These are phyloP conservation scores for Gliomastix tumulicola DNA, from an alignment of 2,329 filamentous ascomycete genomes.

Conservation along the genomic window DNA sequence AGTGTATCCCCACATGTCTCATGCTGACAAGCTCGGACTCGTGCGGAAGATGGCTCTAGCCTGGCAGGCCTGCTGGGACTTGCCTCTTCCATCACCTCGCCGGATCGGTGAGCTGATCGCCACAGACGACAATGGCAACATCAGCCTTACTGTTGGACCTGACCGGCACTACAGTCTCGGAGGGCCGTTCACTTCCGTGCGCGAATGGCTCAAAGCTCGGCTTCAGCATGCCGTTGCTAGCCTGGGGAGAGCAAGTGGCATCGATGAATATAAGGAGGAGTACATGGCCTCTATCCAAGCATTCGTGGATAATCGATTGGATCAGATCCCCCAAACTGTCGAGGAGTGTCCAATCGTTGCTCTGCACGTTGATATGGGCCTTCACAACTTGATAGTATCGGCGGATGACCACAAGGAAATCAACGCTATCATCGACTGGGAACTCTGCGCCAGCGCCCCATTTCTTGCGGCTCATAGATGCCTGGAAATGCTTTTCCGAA, in stretches of 20 bases:
- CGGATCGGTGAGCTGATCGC: neutral
- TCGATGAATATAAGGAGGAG: neutral
- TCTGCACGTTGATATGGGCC: conserved; percentile 9
- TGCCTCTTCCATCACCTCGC: neutral
- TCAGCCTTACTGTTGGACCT: neutral
- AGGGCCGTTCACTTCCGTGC: neutral
- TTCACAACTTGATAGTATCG: conserved; percentile 9
- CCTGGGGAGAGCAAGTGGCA: neutral
- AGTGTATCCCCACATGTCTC: neutral
- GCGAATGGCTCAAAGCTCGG: neutral
- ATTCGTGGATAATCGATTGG: neutral
- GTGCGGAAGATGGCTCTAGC: neutral
- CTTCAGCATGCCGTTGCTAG: neutral
- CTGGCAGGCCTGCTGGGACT: neutral
- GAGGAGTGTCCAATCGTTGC: conserved; percentile 8
- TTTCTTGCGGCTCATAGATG: conserved; percentile 4
- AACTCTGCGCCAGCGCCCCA: conserved; percentile 8
- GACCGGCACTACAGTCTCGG: neutral
- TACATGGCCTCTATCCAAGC: neutral
- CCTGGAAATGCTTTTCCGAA: conserved; percentile 9
- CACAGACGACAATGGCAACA: neutral
- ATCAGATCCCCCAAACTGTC: conserved; percentile 8
- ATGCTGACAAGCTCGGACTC: neutral
- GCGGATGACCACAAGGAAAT: conserved; percentile 6
- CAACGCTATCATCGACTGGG: conserved; percentile 9